These are phyloP conservation scores for Dactylellina cionopaga DNA, from an alignment of 2,329 filamentous ascomycete genomes.

Conservation along the genomic window DNA sequence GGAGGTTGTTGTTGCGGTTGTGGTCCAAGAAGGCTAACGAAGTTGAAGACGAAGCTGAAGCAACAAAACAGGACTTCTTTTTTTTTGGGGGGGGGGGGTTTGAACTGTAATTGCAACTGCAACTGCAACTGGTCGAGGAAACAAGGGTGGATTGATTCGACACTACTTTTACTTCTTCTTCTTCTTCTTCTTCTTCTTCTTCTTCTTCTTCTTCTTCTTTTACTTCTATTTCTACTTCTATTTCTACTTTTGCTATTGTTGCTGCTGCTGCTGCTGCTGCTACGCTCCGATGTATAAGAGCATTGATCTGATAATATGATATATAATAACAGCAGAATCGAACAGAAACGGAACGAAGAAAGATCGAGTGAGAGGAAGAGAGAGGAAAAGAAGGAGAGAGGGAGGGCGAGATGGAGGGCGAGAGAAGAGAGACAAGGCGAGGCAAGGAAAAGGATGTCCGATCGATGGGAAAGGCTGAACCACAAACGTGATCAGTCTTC, in stretches of 20 bases:
- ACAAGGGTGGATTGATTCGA: slow-evolving; percentile 1
- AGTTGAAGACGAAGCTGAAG: slow-evolving; percentile 43
- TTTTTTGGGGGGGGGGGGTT: background rate
- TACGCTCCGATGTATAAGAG: too few species aligned
- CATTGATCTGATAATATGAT: background rate
- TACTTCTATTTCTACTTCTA: too few species aligned
- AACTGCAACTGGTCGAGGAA: background rate
- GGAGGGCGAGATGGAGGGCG: slow-evolving; percentile 27
- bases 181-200: too few species aligned
- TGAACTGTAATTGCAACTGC: background rate
- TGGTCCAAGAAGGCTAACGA: slow-evolving; percentile 26
- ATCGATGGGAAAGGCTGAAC: too few species aligned
- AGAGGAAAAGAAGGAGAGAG: slow-evolving; percentile 5
- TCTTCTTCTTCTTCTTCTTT: too few species aligned
- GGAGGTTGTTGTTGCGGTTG: background rate
- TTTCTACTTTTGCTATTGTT: background rate
- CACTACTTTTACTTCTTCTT: too few species aligned
- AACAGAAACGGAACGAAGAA: background rate
- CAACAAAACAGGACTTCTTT: background rate
- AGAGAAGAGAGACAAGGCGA: slow-evolving; percentile 16
- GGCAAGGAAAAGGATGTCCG: too few species aligned
- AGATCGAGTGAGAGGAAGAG: background rate
- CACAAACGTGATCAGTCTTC: too few species aligned
- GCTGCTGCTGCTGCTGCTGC: background rate
- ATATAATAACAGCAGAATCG: background rate